phyloP scores from a whole-genome alignment of 306 rosid species.

The Pterocarpus macrocarpus region DNA sequence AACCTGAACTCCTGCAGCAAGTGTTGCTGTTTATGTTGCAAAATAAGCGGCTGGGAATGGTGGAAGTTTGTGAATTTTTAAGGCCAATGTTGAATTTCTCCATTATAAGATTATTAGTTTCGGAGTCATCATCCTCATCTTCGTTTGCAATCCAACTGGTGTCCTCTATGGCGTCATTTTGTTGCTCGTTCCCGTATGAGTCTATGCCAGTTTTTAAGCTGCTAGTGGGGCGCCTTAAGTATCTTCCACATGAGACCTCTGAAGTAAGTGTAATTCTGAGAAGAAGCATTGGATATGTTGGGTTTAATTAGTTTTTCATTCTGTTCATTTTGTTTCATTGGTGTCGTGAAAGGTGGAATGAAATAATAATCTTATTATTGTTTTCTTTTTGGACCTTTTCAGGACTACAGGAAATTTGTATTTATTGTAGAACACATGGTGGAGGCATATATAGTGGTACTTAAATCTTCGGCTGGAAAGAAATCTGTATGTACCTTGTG shows the following conservation, averaged over 20 bases:
- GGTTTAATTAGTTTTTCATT: slow-evolving; percentile 14
- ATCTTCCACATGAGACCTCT: slow-evolving; percentile 58
- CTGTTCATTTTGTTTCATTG: slow-evolving; percentile 32
- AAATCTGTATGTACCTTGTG: slow-evolving; percentile 62
- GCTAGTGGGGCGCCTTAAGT: slow-evolving; percentile 67
- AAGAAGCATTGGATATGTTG: slow-evolving; percentile 36
- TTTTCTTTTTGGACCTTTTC: slow-evolving; percentile 43
- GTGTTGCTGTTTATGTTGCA: slow-evolving; percentile 71
- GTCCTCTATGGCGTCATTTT: slow-evolving; percentile 71
- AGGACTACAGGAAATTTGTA: slow-evolving; percentile 76
- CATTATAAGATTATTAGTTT: slow-evolving; percentile 60
- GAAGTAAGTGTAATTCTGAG: slow-evolving; percentile 67
- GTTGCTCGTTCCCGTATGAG: slow-evolving; percentile 74
- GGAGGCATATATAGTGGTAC: slow-evolving; percentile 73
- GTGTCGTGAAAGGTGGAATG: slow-evolving; percentile 18
- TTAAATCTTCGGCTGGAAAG: slow-evolving; percentile 66
- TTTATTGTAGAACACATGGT: slow-evolving; percentile 65
- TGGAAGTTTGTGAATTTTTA: slow-evolving; percentile 72
- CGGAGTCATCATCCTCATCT: slow-evolving; percentile 57
- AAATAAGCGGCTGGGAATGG: slow-evolving; percentile 69
- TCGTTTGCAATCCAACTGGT: slow-evolving; percentile 69
- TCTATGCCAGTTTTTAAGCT: slow-evolving; percentile 75
- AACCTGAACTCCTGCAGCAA: slow-evolving; percentile 83
- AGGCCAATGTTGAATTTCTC: slow-evolving; percentile 74
- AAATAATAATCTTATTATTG: slow-evolving; percentile 32